Evolutionary conservation across 148 eudicot genomes (phyloP).

Genomic region (Rhododendron ferrugineum): DNA sequence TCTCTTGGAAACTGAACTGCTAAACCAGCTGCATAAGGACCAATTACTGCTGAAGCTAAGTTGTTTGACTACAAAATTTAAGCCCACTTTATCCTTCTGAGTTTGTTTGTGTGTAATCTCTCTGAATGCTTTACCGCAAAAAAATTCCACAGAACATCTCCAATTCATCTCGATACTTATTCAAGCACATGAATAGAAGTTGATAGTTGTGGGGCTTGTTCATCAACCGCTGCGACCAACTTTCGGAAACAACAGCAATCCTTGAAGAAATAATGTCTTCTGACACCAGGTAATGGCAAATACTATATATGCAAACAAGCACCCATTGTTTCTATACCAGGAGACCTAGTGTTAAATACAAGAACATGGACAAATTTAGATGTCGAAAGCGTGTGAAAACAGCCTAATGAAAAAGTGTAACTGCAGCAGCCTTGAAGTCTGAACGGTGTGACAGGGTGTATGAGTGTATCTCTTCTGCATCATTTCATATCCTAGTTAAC

Average conservation of each 20-base stretch:
- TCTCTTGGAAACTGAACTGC: slow-evolving; percentile 70
- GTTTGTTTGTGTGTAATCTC: too few relatives aligned
- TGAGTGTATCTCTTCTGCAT: neutral
- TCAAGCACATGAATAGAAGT: too few relatives aligned
- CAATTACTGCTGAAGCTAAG: slow-evolving; percentile 20
- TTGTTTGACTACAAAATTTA: neutral
- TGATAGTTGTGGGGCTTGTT: too few relatives aligned
- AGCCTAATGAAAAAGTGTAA: neutral
- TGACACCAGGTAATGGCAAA: neutral
- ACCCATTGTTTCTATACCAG: neutral
- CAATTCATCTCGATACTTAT: too few relatives aligned
- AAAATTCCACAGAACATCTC: too few relatives aligned
- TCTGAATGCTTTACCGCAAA: too few relatives aligned
- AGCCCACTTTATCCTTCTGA: neutral
- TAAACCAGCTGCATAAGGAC: slow-evolving; percentile 62
- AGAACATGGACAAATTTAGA: neutral
- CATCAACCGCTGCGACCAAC: too few relatives aligned
- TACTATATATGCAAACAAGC: neutral
- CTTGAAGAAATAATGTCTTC: neutral
- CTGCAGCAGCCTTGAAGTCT: neutral
- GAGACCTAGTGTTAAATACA: neutral
- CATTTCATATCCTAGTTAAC: neutral
- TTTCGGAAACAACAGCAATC: neutral
- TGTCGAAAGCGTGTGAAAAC: neutral
- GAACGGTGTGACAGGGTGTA: neutral